These are phyloP conservation scores for Scutellaria baicalensis DNA, from an alignment of 257 asterid genomes.

Conservation along the genomic window DNA sequence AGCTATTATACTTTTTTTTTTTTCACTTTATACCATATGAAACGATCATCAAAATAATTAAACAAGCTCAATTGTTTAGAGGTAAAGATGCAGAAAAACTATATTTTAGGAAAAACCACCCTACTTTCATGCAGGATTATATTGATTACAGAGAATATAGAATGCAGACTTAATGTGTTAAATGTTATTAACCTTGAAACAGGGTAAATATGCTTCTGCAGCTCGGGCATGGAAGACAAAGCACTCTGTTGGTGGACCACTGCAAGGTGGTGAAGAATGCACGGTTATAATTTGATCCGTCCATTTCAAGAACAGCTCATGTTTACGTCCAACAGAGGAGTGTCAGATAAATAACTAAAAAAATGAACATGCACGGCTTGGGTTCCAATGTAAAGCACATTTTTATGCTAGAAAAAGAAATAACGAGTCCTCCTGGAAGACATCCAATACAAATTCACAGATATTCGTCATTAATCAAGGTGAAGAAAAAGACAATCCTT, in stretches of 20 bases:
- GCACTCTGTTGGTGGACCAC: slow-evolving; percentile 98
- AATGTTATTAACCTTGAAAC: slow-evolving; percentile 41
- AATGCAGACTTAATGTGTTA: background rate
- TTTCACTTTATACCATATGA: background rate
- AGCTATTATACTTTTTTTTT: background rate
- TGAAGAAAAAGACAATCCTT: background rate
- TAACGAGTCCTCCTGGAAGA: background rate
- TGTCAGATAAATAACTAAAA: slow-evolving; percentile 1
- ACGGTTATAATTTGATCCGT: slow-evolving; percentile 3
- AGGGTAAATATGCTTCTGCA: slow-evolving; percentile 57
- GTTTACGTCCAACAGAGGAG: background rate
- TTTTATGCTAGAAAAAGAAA: background rate
- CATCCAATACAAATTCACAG: background rate
- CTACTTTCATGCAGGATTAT: slow-evolving; percentile 4
- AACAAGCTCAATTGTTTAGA: background rate
- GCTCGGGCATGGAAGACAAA: slow-evolving; percentile 91
- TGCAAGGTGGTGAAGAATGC: slow-evolving; percentile 29
- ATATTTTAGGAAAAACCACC: background rate
- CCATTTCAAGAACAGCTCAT: background rate
- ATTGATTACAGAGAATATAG: background rate
- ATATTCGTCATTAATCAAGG: background rate
- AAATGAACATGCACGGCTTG: background rate
- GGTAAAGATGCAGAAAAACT: background rate
- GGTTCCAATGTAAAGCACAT: background rate
- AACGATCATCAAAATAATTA: background rate